phyloP scores from a whole-genome alignment of 352 stramenopile genomes.

The Pythium guiyangense region DNA sequence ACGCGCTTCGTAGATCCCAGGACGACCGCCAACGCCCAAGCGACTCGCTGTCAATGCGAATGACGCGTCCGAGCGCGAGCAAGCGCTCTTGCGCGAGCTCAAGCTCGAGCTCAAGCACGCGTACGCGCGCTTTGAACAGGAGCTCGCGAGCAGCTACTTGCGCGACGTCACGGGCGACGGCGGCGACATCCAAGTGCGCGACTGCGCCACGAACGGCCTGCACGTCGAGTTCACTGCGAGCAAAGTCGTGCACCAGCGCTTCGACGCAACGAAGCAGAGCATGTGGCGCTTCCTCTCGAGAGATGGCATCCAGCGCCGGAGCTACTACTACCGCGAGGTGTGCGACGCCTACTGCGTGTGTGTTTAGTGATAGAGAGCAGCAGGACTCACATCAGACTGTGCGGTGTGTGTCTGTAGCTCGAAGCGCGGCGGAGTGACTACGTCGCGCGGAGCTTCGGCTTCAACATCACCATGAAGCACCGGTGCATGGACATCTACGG shows the following conservation, averaged over 20 bases:
- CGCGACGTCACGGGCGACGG: slow-evolving; percentile 5
- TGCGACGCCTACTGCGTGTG: background rate
- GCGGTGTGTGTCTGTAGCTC: background rate
- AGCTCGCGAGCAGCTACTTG: slow-evolving; percentile 6
- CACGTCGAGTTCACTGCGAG: slow-evolving; percentile 22
- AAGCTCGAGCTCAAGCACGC: slow-evolving; percentile 2
- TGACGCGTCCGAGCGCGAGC: slow-evolving; percentile 3
- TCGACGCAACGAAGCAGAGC: slow-evolving; percentile 9
- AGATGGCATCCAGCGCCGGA: slow-evolving; percentile 21
- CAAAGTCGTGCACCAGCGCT: slow-evolving; percentile 14
- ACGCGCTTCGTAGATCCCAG: too few relatives aligned
- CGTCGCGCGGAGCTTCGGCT: slow-evolving; percentile 1
- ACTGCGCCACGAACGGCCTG: slow-evolving; percentile 21
- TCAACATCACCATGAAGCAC: slow-evolving; percentile 1
- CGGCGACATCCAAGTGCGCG: slow-evolving; percentile 24
- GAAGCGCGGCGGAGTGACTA: slow-evolving; percentile 3
- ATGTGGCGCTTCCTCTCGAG: slow-evolving; percentile 18
- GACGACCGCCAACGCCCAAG: too few relatives aligned
- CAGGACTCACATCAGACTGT: background rate
- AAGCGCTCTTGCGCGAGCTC: slow-evolving; percentile 19
- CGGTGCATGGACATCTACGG: slow-evolving; percentile 7
- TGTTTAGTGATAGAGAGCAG: background rate
- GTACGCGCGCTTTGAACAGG: background rate
- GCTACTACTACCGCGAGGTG: slow-evolving; percentile 21
- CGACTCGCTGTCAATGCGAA: too few relatives aligned